phyloP scores from a whole-genome alignment of 306 rosid species.

The Calophaca sinica region DNA sequence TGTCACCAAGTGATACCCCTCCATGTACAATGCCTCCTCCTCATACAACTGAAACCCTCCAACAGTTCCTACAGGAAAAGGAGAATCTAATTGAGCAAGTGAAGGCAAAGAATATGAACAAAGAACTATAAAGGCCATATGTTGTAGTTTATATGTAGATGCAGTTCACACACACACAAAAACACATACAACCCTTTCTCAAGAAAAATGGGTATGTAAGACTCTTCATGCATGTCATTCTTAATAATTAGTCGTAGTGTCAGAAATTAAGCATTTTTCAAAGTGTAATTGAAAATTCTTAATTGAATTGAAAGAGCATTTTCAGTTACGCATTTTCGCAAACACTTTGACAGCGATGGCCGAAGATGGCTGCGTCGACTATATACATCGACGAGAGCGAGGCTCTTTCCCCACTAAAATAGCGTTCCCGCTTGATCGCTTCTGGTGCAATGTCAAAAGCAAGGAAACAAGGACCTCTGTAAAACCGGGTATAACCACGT shows the following conservation, averaged over 20 bases:
- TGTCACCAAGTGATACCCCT: conserved; percentile 47
- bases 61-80: conserved; percentile 24
- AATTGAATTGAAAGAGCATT: not conserved
- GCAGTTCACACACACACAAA: not conserved
- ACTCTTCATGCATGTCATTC: not conserved
- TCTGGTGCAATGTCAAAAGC: too few species aligned
- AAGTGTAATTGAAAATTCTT: not conserved
- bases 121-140: not conserved
- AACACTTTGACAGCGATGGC: too few species aligned
- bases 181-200: not conserved
- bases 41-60: conserved; percentile 36
- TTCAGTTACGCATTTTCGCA: not conserved
- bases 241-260: conserved; percentile 3
- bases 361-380: too few species aligned
- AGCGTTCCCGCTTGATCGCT: too few species aligned
- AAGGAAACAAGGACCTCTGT: too few species aligned
- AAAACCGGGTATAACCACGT: too few species aligned
- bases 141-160: not conserved
- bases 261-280: not conserved
- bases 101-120: not conserved
- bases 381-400: too few species aligned
- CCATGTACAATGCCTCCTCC: conserved; percentile 61
- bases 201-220: not conserved
- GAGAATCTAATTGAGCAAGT: conserved; percentile 31
- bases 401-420: too few species aligned